Percentiles rank a stretch among this genome's conserved stretches.
Evolutionary conservation across 768 basidiomycete species (phyloP).

Genomic region (Collybia sordida): DNA sequence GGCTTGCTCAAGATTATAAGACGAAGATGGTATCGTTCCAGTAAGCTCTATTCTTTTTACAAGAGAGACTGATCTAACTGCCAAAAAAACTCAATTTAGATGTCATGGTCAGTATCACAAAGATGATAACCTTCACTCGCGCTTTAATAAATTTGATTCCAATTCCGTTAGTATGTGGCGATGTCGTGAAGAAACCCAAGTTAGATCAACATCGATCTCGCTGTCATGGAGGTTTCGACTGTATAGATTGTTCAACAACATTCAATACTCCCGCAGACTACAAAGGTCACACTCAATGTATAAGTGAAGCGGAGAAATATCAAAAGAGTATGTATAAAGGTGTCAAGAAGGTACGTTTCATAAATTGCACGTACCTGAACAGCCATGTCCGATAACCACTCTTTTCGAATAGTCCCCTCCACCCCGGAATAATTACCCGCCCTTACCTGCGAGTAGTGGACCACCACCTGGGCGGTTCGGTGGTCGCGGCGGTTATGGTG

Average conservation of each 20-base stretch:
- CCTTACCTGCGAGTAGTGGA: conserved; percentile 9
- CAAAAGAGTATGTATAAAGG: conserved; percentile 86
- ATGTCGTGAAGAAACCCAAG: conserved; percentile 93
- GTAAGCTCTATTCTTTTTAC: conserved; percentile 35
- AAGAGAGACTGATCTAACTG: not conserved
- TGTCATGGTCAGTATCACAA: conserved; percentile 60
- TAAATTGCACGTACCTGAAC: not conserved
- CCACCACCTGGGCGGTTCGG: conserved; percentile 13
- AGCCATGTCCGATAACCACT: not conserved
- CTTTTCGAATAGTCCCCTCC: conserved; percentile 6
- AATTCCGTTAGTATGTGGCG: conserved; percentile 59
- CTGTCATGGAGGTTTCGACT: conserved; percentile 72
- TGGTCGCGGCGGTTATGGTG: conserved; percentile 20
- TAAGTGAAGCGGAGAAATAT: conserved; percentile 93
- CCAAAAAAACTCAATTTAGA: conserved; percentile 32
- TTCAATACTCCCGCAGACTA: conserved; percentile 77
- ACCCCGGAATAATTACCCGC: conserved; percentile 22
- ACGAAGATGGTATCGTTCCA: conserved; percentile 70
- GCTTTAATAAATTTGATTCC: not conserved
- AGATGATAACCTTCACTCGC: not conserved
- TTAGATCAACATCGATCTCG: conserved; percentile 72
- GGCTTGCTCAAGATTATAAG: not conserved
- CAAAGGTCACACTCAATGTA: conserved; percentile 81
- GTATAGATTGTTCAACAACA: conserved; percentile 86
- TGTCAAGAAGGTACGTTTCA: conserved; percentile 48